Base-by-base conservation (phyloP, 306 rosid genomes). In the Cucurbita ficifolia region DNA sequence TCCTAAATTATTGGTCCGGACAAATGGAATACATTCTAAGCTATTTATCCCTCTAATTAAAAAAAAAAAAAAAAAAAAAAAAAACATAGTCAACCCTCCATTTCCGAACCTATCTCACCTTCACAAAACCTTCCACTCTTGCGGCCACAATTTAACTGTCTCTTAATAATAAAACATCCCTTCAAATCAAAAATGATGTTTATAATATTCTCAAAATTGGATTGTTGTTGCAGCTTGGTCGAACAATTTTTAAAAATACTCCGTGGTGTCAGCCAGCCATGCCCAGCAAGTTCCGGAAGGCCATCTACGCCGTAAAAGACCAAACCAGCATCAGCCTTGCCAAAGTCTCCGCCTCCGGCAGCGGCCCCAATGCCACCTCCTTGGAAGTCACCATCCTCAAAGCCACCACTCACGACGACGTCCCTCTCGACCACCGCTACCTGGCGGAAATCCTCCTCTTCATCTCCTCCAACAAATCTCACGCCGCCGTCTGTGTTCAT, bases 281-380 rank as follows among this genome's bases (percentile, higher is more conserved):
- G 97, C 96, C 96, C 48, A 91, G 97, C 92, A 90, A 84, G 82
- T 79, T 94, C 8, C 83, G 93, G 68, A 90, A 86, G 80, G 98
- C 96, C 10, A 73, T 91, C 67, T 97, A 96, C 17, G 97, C 92
- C 51, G 96, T 94, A 53, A 94, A 94, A 70, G 99, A 94, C 77
- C 97, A 94, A 51, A 94, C 97, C 14, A 94, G 98, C 89, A 84
- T 94, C 40, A 80, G 99, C 87, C 79, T 94, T 4, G 96, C 95
- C 7, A 94, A 86, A 82, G 97, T 91, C 51, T 77, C 58, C 51
- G 53, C 50, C 78, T 80, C 82, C 8, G 33, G 17, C 70, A 12
- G 21, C 13, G 50, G 70, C 17, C 4, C 48, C 19, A 78, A 76
- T 76, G 86, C 88, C 12, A 84, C 86, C 51, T 86, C 82, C 77